Evolutionary conservation across 2,329 filamentous ascomycete genomes (phyloP).

Genomic region (Talaromyces sp.): DNA sequence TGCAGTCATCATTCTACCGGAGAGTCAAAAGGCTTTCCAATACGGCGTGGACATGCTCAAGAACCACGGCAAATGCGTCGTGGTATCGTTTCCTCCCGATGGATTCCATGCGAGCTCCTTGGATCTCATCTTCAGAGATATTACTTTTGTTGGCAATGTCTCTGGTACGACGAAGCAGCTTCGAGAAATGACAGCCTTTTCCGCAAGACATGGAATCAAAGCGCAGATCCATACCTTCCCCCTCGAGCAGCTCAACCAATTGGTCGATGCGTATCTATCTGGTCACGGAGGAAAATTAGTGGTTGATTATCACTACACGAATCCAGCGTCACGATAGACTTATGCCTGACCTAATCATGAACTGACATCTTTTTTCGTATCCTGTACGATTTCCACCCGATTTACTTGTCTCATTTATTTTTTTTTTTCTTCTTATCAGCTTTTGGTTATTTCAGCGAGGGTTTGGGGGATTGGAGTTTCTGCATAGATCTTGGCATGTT

Average conservation of each 20-base stretch:
- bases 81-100: slow-evolving; percentile 46
- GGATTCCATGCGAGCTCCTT: slow-evolving; percentile 23
- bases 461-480: background rate
- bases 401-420: background rate
- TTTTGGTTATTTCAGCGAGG: slow-evolving; percentile 2
- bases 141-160: slow-evolving; percentile 24
- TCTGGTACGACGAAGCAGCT: slow-evolving; percentile 24
- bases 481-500: background rate
- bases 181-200: slow-evolving; percentile 24
- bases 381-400: background rate
- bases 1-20: slow-evolving; percentile 47
- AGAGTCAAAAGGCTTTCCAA: slow-evolving; percentile 19
- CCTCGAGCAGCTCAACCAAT: slow-evolving; percentile 23
- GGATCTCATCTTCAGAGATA: slow-evolving; percentile 27
- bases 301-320: slow-evolving; percentile 16
- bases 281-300: slow-evolving; percentile 24
- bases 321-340: background rate
- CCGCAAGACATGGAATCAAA: slow-evolving; percentile 23
- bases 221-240: slow-evolving; percentile 22
- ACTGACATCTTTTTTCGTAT: background rate
- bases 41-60: slow-evolving; percentile 19
- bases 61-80: slow-evolving; percentile 43
- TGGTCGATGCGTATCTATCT: slow-evolving; percentile 23
- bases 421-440: no score
- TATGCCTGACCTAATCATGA: background rate